phyloP scores from a whole-genome alignment of 2,329 filamentous ascomycete species.

The Aspergillus melleus region DNA sequence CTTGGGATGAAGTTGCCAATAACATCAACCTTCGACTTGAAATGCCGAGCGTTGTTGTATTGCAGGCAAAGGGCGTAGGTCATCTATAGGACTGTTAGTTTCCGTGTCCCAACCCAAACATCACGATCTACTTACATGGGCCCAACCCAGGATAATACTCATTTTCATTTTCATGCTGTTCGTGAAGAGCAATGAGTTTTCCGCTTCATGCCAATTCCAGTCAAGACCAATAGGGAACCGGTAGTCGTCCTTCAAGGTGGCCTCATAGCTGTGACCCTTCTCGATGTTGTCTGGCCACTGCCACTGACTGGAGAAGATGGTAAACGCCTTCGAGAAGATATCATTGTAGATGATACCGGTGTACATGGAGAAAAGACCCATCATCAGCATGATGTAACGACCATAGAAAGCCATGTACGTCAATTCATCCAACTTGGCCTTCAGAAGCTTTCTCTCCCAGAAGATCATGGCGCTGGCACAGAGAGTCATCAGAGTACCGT shows the following conservation, averaged over 20 bases:
- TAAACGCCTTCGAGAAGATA: constrained; percentile 89
- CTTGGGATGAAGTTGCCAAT: constrained; percentile 97
- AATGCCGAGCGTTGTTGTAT: constrained; percentile 90
- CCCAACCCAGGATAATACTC: constrained; percentile 95
- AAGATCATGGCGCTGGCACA: constrained; percentile 92
- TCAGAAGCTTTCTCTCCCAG: constrained; percentile 79
- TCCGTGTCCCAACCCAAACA: neutral
- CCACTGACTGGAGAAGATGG: constrained; percentile 88
- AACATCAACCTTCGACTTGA: constrained; percentile 92
- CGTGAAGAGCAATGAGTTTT: constrained; percentile 91
- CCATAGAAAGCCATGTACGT: constrained; percentile 99
- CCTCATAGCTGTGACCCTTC: constrained; percentile 63
- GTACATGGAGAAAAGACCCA: constrained; percentile 96
- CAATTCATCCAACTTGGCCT: constrained; percentile 92
- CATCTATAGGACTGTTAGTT: constrained; percentile 57
- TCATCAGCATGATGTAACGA: constrained; percentile 96
- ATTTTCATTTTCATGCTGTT: constrained; percentile 99
- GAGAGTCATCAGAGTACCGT: constrained; percentile 83
- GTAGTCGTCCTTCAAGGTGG: constrained; percentile 69
- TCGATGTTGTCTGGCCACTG: constrained; percentile 73
- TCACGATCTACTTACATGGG: constrained; percentile 56
- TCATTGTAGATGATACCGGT: constrained; percentile 98
- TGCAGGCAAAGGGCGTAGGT: constrained; percentile 95
- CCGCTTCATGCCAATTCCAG: constrained; percentile 93
- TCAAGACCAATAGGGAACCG: constrained; percentile 95